Conservation (phyloP, 441 rosid species). For the Jatropha podagrica region DNA sequence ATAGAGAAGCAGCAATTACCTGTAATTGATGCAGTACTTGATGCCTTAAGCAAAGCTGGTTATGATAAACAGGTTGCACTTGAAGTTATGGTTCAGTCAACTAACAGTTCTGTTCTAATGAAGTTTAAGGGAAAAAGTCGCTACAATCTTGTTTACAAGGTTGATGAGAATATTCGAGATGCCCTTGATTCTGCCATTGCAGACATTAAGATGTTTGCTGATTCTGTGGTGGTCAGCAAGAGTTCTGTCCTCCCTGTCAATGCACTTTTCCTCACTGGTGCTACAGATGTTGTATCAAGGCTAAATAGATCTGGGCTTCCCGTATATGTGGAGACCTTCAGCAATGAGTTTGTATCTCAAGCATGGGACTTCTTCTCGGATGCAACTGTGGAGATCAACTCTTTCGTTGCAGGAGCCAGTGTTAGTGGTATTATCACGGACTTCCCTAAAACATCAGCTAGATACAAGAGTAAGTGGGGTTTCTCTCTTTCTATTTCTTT, state of each 20-base stretch:
- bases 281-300: constrained; percentile 45
- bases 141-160: constrained; percentile 57
- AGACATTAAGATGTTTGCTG: constrained; percentile 60
- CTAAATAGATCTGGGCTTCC: constrained; percentile 41
- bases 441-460: constrained; percentile 65
- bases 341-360: constrained; percentile 78
- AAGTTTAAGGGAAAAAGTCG: constrained; percentile 45
- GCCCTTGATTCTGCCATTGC: constrained; percentile 39
- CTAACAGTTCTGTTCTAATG: constrained; percentile 58
- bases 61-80: constrained; percentile 38
- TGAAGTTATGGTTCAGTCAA: constrained; percentile 71
- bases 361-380: constrained; percentile 79
- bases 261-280: constrained; percentile 27
- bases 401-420: constrained; percentile 31
- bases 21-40: constrained; percentile 44
- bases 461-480: constrained; percentile 61
- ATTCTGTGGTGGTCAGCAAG: constrained; percentile 59
- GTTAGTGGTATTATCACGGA: constrained; percentile 65
- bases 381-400: constrained; percentile 62
- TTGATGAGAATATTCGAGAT: constrained; percentile 56
- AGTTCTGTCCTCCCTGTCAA: constrained; percentile 43
- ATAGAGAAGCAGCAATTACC: constrained; percentile 46
- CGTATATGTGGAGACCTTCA: constrained; percentile 61
- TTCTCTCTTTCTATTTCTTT: neutral
- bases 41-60: constrained; percentile 49